phyloP scores from a whole-genome alignment of 1,284 basidiomycete genomes.

The Fomitopsis palustris region DNA sequence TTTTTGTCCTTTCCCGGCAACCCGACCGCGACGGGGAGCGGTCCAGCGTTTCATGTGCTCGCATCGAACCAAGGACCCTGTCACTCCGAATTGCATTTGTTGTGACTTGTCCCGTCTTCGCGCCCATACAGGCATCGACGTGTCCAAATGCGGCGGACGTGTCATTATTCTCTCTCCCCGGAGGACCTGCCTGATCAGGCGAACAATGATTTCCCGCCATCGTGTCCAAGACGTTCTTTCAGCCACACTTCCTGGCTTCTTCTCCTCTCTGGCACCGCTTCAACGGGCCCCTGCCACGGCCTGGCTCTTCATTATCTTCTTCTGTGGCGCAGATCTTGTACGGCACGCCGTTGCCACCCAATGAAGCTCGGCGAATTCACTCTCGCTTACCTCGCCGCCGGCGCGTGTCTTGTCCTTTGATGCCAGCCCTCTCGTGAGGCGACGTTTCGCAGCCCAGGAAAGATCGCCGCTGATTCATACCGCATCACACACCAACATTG shows the following conservation, averaged over 20 bases:
- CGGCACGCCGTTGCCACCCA: neutral
- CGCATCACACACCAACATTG: neutral
- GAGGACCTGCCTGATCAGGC: neutral
- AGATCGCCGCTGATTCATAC: neutral
- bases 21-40: neutral
- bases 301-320: neutral
- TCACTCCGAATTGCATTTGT: neutral
- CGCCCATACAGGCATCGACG: neutral
- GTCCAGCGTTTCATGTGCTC: neutral
- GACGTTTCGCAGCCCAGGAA: neutral
- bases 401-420: neutral
- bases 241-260: neutral
- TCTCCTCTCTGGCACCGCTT: neutral
- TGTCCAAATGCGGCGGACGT: neutral
- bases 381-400: neutral
- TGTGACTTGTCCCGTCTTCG: neutral
- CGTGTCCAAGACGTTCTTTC: neutral
- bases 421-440: neutral
- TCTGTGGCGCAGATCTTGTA: neutral
- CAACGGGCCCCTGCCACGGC: neutral
- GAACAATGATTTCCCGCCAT: neutral
- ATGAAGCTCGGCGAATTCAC: neutral
- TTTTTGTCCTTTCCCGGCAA: neutral
- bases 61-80: neutral
- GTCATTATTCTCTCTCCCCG: neutral